phyloP scores from a whole-genome alignment of 768 basidiomycete species.

The Mycena metata region DNA sequence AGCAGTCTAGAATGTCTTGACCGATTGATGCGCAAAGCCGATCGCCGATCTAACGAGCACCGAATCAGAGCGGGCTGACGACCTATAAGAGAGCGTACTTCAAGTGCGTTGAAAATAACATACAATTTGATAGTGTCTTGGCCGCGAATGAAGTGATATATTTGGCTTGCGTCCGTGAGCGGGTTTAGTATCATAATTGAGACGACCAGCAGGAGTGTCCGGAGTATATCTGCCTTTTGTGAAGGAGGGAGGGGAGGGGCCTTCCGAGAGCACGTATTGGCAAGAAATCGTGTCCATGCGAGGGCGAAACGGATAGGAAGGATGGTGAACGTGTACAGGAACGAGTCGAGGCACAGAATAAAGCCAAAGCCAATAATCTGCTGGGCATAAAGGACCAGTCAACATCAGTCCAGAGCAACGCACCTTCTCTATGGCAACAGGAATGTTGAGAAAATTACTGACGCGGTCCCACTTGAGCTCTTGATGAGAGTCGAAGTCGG shows the following conservation, averaged over 20 bases:
- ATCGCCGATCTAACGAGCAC: constrained; percentile 84
- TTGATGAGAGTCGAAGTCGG: constrained; percentile 95
- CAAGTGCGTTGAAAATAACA: constrained; percentile 98
- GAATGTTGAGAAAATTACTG: constrained; percentile 94
- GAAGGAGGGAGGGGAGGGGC: constrained; percentile 79
- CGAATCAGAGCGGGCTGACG: constrained; percentile 24
- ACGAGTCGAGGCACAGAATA: constrained; percentile 94
- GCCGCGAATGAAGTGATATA: constrained; percentile 97
- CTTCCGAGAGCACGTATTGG: constrained; percentile 63
- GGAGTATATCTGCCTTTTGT: constrained; percentile 94
- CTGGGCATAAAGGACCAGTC: neutral
- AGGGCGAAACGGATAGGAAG: constrained; percentile 89
- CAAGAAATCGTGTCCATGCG: constrained; percentile 69
- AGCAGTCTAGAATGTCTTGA: constrained; percentile 95
- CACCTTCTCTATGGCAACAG: constrained; percentile 94
- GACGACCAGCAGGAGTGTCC: constrained; percentile 78
- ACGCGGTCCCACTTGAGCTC: constrained; percentile 97
- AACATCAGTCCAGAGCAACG: constrained; percentile 25
- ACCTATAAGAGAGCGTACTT: constrained; percentile 68
- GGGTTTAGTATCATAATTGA: constrained; percentile 83
- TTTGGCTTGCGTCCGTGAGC: constrained; percentile 95
- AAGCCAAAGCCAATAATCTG: constrained; percentile 95
- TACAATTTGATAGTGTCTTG: constrained; percentile 99
- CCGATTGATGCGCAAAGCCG: constrained; percentile 95
- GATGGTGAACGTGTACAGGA: constrained; percentile 98